These are phyloP conservation scores for Kwoniella shivajii DNA, from an alignment of 1,284 basidiomycete species.

Conservation along the genomic window DNA sequence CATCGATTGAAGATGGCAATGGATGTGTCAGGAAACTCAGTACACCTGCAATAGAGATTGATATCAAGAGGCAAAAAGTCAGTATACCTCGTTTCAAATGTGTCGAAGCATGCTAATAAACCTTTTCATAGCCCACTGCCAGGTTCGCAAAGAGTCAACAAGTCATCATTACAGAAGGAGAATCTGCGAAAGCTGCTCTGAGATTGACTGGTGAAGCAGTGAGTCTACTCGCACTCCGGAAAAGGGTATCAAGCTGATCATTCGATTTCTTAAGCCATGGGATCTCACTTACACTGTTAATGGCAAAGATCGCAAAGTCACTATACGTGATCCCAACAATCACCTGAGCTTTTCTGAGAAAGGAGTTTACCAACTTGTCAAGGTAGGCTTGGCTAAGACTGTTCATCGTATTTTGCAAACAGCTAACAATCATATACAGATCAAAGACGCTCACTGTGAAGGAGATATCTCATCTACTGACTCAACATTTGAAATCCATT, in stretches of 20 bases:
- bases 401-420: background rate
- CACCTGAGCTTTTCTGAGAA: conserved; percentile 67
- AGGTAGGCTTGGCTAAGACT: conserved; percentile 56
- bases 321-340: conserved; percentile 68
- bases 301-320: conserved; percentile 58
- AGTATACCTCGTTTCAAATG: conserved; percentile 23
- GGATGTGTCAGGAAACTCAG: conserved; percentile 79
- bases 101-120: conserved; percentile 1
- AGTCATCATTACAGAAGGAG: conserved; percentile 74
- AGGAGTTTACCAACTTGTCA: conserved; percentile 74
- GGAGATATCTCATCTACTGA: conserved; percentile 67
- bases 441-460: conserved; percentile 80
- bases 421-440: conserved; percentile 54
- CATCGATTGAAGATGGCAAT: conserved; percentile 84
- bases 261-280: conserved; percentile 69
- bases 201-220: conserved; percentile 85
- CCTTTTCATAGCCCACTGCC: conserved; percentile 68
- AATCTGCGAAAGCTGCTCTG: conserved; percentile 70
- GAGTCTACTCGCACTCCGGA: conserved; percentile 42
- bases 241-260: conserved; percentile 3
- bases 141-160: conserved; percentile 67
- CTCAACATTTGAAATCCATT: conserved; percentile 67
- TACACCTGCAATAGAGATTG: conserved; percentile 78
- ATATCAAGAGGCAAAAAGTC: conserved; percentile 81
- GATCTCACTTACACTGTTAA: conserved; percentile 69